Evolutionary conservation across 2,329 filamentous ascomycete species (phyloP), one percentile per base, ranked within the genome.

Genomic region (Colletotrichum cuscutae): DNA sequence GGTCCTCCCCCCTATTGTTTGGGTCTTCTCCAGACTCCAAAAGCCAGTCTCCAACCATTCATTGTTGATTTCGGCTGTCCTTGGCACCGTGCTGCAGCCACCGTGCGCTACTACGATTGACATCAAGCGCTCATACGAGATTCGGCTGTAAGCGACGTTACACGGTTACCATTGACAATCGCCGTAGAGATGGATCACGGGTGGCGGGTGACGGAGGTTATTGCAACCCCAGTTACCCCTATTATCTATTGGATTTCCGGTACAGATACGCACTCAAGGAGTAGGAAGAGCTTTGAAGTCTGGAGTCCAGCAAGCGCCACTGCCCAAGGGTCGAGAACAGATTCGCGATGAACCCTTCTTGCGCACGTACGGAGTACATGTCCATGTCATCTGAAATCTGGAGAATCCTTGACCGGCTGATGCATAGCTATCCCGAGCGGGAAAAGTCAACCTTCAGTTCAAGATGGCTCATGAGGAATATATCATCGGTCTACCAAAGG

Each of bases 271-370:
- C 13, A 42, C 13, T 19, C 15, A 15, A 42, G 37, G 37, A 42
- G 63, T 58, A 68, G 65, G 52, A 66, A 42, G 57, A 37, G 54
- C 54, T 60, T 37, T 35, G 22, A 12, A 30, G 26, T 28, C 46
- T 42, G 30, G 22, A 12, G 22, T 52, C 15, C 49, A 24, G 30
- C 56, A 37, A 57, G 58, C 69, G 58, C 53, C 53, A 49, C 35
- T n/a, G 28, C 46, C 26, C 65, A 56, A 49, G 65, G 53, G 49
- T 32, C 58, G n/a, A 56, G 32, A 49, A 28, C 54, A 65, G 65
- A 72, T 70, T 46, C 54, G 65, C 60, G 70, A 72, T 61, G 52
- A 65, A 46, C 53, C n/a, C 22, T 46, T 56, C 37, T 49, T 28
- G 52, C 9, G 60, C 60, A 65, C 66, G 70, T 60, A 35, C 65